Base-by-base conservation (phyloP, 2,329 filamentous ascomycete species). In the Colletotrichum eremochloae region DNA sequence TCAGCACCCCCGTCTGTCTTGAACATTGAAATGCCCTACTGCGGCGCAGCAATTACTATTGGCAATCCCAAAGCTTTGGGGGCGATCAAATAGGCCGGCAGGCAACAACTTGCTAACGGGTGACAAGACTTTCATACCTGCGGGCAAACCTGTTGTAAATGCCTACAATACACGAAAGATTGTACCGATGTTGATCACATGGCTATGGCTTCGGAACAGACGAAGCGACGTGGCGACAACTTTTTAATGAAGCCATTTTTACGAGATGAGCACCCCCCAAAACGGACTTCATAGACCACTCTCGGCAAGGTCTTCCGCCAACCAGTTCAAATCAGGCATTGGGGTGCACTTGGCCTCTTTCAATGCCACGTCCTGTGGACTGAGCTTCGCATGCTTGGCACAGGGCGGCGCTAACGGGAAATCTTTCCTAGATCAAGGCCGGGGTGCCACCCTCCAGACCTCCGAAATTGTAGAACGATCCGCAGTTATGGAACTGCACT, bases 361-460 rank as follows among this genome's bases (percentile, higher is more conserved):
- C 29, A 8, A 63, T 24, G 20, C 29, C 20, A 53, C 68, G 24
- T 55, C 6, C 42, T 18, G n/a, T 61, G 46, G 55, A 24, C 5
- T 7, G 38, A 15, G 18, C 58, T 29, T 31, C 36, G 3, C 31
- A 20, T 8, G 4, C 15, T 20, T 9, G 24, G 20, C 18, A 36
- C 29, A 31, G n/a, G 31, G 29, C 55, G 58, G 65, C 65, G 46
- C 69, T 69, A 61, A 56, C 69, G 69, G 69, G 55, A 60, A 38
- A 48, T 33, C 65, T 68, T 72, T 61, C 69, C 69, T 62, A 38
- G 53, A 68, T 36, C 46, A 15, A 60, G 69, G 61, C 65, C 65
- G 65, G 60, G 69, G 60, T 61, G 7, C 24, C 57, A 55, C 69
- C 65, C 53, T 64, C 65, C 66, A 64, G 62, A 46, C 14, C 38